phyloP scores from a whole-genome alignment of 108 stramenopile species.

The Discostella stelligeroides region DNA sequence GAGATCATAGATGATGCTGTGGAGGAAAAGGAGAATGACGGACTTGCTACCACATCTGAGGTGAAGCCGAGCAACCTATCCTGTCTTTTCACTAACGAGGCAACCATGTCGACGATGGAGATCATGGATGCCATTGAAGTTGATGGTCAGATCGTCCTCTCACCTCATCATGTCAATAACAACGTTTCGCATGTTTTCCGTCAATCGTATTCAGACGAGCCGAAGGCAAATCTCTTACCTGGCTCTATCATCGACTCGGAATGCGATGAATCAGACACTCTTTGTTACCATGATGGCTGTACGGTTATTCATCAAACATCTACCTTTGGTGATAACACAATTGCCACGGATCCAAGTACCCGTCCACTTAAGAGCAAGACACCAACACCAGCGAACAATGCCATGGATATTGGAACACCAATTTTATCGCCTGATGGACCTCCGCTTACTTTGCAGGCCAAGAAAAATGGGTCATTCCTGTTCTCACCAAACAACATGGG shows the following conservation, averaged over 20 bases:
- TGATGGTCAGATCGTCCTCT: slow-evolving; percentile 27
- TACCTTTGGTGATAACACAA: slow-evolving; percentile 41
- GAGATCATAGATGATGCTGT: slow-evolving; percentile 15
- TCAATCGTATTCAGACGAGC: slow-evolving; percentile 9
- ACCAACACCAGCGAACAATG: background rate
- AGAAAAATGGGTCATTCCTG: slow-evolving; percentile 40
- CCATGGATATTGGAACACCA: slow-evolving; percentile 15
- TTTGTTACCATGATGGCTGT: slow-evolving; percentile 39
- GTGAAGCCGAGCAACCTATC: slow-evolving; percentile 38
- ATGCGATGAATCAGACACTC: slow-evolving; percentile 37
- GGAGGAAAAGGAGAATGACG: slow-evolving; percentile 2
- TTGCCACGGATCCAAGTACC: slow-evolving; percentile 22
- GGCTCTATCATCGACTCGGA: slow-evolving; percentile 34
- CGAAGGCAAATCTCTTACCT: slow-evolving; percentile 35
- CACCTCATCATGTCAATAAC: slow-evolving; percentile 27
- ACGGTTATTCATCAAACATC: slow-evolving; percentile 31
- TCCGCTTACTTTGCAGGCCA: slow-evolving; percentile 34
- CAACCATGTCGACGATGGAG: background rate
- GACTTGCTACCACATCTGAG: slow-evolving; percentile 4
- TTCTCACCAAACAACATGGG: slow-evolving; percentile 49
- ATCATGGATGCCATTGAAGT: slow-evolving; percentile 39
- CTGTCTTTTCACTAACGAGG: slow-evolving; percentile 27
- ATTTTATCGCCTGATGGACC: slow-evolving; percentile 27
- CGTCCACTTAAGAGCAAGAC: background rate
- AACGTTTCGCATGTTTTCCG: slow-evolving; percentile 38